Base-by-base conservation (phyloP, 768 basidiomycete species). In the Hemileccinum rubropunctum region DNA sequence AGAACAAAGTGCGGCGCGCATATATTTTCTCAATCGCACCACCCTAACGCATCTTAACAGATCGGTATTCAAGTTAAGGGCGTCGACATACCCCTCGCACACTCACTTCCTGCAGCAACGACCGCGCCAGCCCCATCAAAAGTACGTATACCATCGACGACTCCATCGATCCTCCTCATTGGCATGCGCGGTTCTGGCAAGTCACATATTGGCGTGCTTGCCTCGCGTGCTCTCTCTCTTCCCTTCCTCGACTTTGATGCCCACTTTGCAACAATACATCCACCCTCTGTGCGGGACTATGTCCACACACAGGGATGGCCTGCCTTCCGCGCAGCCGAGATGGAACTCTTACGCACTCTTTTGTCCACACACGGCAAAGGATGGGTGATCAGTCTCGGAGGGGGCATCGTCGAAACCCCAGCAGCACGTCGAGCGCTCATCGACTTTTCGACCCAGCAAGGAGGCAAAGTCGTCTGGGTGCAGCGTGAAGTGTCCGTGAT, bases 111-210 rank as follows among this genome's bases (percentile, higher is more conserved):
- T 6, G 64, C 73, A 21, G 72, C 73, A 1, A 79, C 76, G 6
- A 66, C 73, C 42, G 79, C 74, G 53, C 73, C 72, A 21, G 32
- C 44, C 2, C 21, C 37, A 15, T 37, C 37, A 20, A 52, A 53
- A 28, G 21, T 8, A 5, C 67, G 50, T 30, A 45, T 56, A 0
- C 52, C 70, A 1, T 66, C 73, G 38, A 56, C 72, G 11, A 70
- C 74, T 5, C 76, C 81, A 15, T 84, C 86, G 5, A 79, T 94
- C 56, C 69, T 95, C 51, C 70, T 97, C 53, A 84, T 93, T 54
- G 94, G 97, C 23, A 98, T 99, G 97, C 88, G 95, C 15, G 97
- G 97, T 11, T 88, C 92, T 1, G 97, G 97, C 27, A 98, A 99
- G 73, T 91, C 90, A 1, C 86, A 84, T 69, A 79, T 98, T 51